Evolutionary conservation across 2,329 filamentous ascomycete species (phyloP).

Genomic region (Leptosphaerulina australis): DNA sequence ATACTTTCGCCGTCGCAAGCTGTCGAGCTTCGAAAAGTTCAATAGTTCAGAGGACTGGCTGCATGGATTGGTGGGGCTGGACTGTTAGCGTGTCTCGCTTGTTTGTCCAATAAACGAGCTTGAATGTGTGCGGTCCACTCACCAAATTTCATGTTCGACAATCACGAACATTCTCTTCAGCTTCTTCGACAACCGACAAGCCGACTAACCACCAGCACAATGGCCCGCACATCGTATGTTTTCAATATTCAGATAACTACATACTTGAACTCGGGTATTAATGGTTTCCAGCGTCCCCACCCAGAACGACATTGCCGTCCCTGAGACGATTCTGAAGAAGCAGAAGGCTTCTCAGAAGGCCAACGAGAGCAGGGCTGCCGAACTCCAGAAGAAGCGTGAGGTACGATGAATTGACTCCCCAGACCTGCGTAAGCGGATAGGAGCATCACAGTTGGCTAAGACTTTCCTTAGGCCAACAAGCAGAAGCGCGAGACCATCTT

Average conservation of each 20-base stretch:
- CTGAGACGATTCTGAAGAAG: conserved; percentile 99
- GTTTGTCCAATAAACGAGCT: neutral
- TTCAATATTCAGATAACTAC: neutral
- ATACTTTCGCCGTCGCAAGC: conserved; percentile 28
- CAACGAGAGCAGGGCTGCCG: conserved; percentile 81
- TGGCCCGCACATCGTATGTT: conserved; percentile 47
- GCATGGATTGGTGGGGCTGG: conserved; percentile 7
- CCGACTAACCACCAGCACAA: conserved; percentile 47
- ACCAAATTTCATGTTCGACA: conserved; percentile 15
- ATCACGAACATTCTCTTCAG: conserved; percentile 26
- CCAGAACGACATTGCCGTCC: conserved; percentile 94
- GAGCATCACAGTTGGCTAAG: conserved; percentile 49
- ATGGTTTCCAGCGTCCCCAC: conserved; percentile 72
- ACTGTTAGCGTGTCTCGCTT: conserved; percentile 1
- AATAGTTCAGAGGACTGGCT: conserved; percentile 23
- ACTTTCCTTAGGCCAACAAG: conserved; percentile 82
- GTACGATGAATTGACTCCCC: conserved; percentile 69
- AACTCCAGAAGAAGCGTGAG: conserved; percentile 89
- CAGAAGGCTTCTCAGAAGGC: conserved; percentile 99
- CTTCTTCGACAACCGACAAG: conserved; percentile 36
- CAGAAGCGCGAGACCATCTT: conserved; percentile 98
- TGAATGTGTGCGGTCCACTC: conserved; percentile 16
- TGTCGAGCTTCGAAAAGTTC: conserved; percentile 36
- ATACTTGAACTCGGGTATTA: neutral
- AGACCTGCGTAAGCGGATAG: conserved; percentile 45